A percentile compares a stretch with the other conserved stretches of the same genome.
Conservation (phyloP, 2,329 filamentous ascomycete genomes). For the Bisporella sp. region DNA sequence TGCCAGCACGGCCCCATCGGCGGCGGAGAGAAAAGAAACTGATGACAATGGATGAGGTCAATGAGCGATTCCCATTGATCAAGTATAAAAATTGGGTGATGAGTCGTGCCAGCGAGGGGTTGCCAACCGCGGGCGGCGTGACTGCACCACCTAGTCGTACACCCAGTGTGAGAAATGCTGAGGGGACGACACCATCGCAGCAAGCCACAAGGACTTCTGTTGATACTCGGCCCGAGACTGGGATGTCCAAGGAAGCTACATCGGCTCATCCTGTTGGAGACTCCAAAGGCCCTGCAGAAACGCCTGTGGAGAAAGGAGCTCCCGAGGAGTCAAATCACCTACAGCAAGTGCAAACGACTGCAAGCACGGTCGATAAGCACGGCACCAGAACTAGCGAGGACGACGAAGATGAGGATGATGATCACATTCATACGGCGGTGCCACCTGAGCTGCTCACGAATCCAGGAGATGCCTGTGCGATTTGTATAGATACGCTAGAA, state of each 20-base stretch:
- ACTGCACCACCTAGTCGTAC: conserved; percentile 66
- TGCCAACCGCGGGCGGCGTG: conserved; percentile 80
- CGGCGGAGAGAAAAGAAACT: conserved; percentile 93
- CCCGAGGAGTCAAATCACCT: conserved; percentile 18
- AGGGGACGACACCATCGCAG: conserved; percentile 38
- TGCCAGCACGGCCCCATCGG: conserved; percentile 73
- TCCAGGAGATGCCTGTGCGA: conserved; percentile 89
- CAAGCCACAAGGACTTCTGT: conserved; percentile 30
- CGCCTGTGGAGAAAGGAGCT: conserved; percentile 19
- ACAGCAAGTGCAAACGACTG: conserved; percentile 22
- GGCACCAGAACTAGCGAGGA: conserved; percentile 36
- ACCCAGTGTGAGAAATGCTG: conserved; percentile 63
- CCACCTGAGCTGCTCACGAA: conserved; percentile 74
- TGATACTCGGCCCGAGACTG: conserved; percentile 17
- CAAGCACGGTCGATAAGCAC: conserved; percentile 30
- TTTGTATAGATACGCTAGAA: conserved; percentile 90
- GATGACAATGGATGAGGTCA: conserved; percentile 99
- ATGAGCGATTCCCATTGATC: conserved; percentile 88
- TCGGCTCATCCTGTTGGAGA: conserved; percentile 8
- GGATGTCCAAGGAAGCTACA: conserved; percentile 13
- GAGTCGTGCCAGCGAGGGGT: conserved; percentile 71
- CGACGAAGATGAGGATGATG: conserved; percentile 65
- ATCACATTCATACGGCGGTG: conserved; percentile 74
- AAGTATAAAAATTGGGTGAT: conserved; percentile 97
- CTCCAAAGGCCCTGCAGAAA: conserved; percentile 5